Evolutionary conservation across 768 basidiomycete genomes (phyloP).

Genomic region (Mycena kentingensis): DNA sequence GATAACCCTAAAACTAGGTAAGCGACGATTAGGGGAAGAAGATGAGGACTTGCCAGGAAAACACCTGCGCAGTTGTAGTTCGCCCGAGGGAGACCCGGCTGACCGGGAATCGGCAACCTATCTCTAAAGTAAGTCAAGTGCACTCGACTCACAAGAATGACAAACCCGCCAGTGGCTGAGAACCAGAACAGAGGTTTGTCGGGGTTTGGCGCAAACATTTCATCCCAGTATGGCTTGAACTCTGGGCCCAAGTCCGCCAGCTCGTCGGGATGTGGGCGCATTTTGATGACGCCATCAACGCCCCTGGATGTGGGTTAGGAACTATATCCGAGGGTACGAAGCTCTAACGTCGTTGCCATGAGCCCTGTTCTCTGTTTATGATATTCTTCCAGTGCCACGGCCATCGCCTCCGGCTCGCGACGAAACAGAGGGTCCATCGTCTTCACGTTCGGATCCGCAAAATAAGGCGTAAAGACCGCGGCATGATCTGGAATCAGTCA

Average conservation of each 20-base stretch:
- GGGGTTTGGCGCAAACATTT: slow-evolving; percentile 35
- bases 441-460: neutral
- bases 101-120: slow-evolving; percentile 15
- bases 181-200: slow-evolving; percentile 45
- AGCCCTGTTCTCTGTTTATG: slow-evolving; percentile 34
- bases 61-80: slow-evolving; percentile 27
- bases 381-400: neutral
- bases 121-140: neutral
- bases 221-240: slow-evolving; percentile 38
- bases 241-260: slow-evolving; percentile 37
- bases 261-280: slow-evolving; percentile 40
- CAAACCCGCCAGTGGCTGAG: slow-evolving; percentile 31
- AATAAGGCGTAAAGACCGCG: slow-evolving; percentile 7
- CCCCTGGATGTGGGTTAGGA: slow-evolving; percentile 26
- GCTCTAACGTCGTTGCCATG: slow-evolving; percentile 37
- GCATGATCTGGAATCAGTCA: slow-evolving; percentile 23
- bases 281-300: slow-evolving; percentile 41
- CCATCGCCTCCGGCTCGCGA: slow-evolving; percentile 15
- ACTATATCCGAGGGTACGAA: neutral
- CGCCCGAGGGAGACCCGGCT: slow-evolving; percentile 13
- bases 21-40: neutral
- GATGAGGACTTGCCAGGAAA: slow-evolving; percentile 26
- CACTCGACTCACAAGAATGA: neutral
- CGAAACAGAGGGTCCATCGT: slow-evolving; percentile 12
- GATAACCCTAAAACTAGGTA: slow-evolving; percentile 31